phyloP scores from a whole-genome alignment of 768 basidiomycete genomes.

The Galerina sulciceps region DNA sequence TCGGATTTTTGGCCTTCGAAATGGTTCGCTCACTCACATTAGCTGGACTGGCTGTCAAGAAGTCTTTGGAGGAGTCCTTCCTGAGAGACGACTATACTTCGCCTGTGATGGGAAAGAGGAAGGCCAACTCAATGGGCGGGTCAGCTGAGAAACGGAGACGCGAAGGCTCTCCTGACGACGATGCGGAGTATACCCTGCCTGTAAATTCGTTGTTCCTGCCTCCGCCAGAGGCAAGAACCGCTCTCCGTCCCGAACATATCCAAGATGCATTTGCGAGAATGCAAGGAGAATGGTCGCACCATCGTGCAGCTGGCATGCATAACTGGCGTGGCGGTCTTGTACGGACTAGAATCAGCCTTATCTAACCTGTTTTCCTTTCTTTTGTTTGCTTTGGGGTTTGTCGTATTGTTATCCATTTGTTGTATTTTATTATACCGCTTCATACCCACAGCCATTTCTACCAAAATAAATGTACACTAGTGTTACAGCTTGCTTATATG shows the following conservation, averaged over 20 bases:
- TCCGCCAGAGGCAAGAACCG: constrained; percentile 80
- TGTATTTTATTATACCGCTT: not conserved
- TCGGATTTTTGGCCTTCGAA: constrained; percentile 96
- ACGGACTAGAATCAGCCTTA: constrained; percentile 79
- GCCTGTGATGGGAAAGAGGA: constrained; percentile 72
- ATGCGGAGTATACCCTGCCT: constrained; percentile 66
- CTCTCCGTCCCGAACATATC: constrained; percentile 83
- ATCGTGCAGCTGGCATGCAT: constrained; percentile 82
- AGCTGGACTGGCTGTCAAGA: constrained; percentile 85
- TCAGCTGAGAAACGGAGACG: constrained; percentile 57
- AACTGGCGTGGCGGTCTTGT: constrained; percentile 89
- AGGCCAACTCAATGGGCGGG: constrained; percentile 50
- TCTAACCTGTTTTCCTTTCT: constrained; percentile 45
- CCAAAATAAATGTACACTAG: constrained; percentile 13
- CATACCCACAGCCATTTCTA: constrained; percentile 2
- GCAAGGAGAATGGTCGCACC: constrained; percentile 84
- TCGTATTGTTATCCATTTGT: not conserved
- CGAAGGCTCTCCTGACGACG: constrained; percentile 64
- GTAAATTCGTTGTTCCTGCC: constrained; percentile 78
- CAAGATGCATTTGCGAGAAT: constrained; percentile 91
- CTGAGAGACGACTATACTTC: constrained; percentile 69
- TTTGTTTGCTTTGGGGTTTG: constrained; percentile 10
- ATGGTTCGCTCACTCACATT: constrained; percentile 94
- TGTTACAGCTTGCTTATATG: constrained; percentile 12
- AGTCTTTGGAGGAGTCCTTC: constrained; percentile 73